Evolutionary conservation across 1,284 basidiomycete species (phyloP).

Genomic region (Trichosporon coremiiforme): DNA sequence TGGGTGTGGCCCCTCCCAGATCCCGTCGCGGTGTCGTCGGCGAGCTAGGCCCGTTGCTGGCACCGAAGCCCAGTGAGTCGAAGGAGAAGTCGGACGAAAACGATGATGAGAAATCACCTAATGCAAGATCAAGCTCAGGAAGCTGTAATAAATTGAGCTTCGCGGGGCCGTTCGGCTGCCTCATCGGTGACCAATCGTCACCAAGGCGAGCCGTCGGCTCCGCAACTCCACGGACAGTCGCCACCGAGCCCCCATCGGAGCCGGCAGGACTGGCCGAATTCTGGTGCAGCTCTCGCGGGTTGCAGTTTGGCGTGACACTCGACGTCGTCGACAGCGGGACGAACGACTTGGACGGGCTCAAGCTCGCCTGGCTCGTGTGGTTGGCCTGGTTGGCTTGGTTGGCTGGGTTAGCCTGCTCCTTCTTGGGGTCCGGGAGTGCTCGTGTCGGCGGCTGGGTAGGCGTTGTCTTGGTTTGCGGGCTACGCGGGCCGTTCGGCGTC

Average conservation of each 20-base stretch:
- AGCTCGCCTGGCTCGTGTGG: too few species aligned
- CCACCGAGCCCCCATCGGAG: slow-evolving; percentile 27
- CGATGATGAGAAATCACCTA: slow-evolving; percentile 27
- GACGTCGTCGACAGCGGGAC: not conserved
- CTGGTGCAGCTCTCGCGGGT: slow-evolving; percentile 20
- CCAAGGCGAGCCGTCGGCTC: not conserved
- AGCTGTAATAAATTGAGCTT: slow-evolving; percentile 46
- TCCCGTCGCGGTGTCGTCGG: slow-evolving; percentile 39
- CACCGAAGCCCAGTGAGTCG: slow-evolving; percentile 36
- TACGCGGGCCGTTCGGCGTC: slow-evolving; percentile 1
- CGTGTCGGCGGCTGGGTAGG: not conserved
- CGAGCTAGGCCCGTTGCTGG: slow-evolving; percentile 28
- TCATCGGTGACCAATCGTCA: slow-evolving; percentile 4
- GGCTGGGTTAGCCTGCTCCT: not conserved
- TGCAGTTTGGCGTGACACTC: not conserved
- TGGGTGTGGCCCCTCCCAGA: slow-evolving; percentile 3
- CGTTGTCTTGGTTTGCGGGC: not conserved
- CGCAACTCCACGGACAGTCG: slow-evolving; percentile 26
- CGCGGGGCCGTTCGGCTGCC: not conserved
- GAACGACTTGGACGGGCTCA: slow-evolving; percentile 13
- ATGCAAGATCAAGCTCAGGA: slow-evolving; percentile 53
- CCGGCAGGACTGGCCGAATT: slow-evolving; percentile 29
- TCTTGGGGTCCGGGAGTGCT: slow-evolving; percentile 1
- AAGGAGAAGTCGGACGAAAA: slow-evolving; percentile 40
- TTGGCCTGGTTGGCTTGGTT: too few species aligned